phyloP scores from a whole-genome alignment of 2,329 filamentous ascomycete genomes.

The Pyrenophora tritici-repentis region DNA sequence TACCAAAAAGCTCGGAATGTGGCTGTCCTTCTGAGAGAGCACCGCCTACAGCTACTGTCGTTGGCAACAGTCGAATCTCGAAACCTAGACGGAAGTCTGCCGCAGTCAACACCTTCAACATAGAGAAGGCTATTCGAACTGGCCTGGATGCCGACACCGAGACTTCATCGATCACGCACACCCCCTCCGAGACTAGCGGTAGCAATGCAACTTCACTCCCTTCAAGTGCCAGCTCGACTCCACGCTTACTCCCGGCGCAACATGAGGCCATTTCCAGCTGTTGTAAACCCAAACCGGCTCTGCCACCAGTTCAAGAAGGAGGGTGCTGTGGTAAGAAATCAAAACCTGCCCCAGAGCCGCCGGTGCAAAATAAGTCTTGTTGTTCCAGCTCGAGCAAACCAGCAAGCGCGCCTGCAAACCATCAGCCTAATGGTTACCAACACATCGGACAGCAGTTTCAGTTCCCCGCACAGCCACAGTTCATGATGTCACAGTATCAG shows the following conservation, averaged over 20 bases:
- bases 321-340: slow-evolving; percentile 40
- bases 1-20: slow-evolving; percentile 50
- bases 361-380: slow-evolving; percentile 36
- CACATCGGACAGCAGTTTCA: slow-evolving; percentile 25
- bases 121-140: slow-evolving; percentile 45
- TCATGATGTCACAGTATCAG: slow-evolving; percentile 26
- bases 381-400: slow-evolving; percentile 33
- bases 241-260: slow-evolving; percentile 36
- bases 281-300: slow-evolving; percentile 37
- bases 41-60: slow-evolving; percentile 26
- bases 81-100: slow-evolving; percentile 41
- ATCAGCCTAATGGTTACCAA: slow-evolving; percentile 13
- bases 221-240: slow-evolving; percentile 47
- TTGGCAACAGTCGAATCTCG: slow-evolving; percentile 38
- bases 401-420: slow-evolving; percentile 4
- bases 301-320: slow-evolving; percentile 22
- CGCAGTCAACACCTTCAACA: slow-evolving; percentile 31
- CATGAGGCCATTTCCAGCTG: slow-evolving; percentile 38
- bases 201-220: slow-evolving; percentile 42
- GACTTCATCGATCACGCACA: slow-evolving; percentile 36
- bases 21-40: slow-evolving; percentile 43
- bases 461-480: slow-evolving; percentile 28
- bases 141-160: slow-evolving; percentile 40
- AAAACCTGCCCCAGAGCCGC: slow-evolving; percentile 19
- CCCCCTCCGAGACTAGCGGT: slow-evolving; percentile 41